Percentiles rank a stretch among this genome's conserved stretches.
phyloP scores from a whole-genome alignment of 73 alveolate species.

The Symbiodinium pilosum region DNA sequence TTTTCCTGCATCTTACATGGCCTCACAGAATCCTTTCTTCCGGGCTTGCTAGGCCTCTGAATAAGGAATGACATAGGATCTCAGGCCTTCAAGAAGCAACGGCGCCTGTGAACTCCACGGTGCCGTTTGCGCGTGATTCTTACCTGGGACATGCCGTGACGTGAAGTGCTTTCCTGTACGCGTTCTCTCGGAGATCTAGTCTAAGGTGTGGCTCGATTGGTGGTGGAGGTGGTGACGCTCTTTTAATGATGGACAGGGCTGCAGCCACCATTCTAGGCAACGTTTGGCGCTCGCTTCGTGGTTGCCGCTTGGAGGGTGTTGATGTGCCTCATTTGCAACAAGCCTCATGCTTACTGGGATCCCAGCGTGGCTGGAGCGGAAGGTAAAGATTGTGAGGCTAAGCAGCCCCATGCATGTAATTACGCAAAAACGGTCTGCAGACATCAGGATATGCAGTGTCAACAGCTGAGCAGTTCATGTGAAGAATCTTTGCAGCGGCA shows the following conservation, averaged over 20 bases:
- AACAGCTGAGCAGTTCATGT: no score
- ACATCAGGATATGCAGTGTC: no score
- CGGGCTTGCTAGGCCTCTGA: not conserved
- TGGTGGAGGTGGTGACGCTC: constrained; percentile 73
- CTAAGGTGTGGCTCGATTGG: constrained; percentile 78
- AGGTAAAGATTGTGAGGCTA: no score
- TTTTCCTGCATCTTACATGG: not conserved
- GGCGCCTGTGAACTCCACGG: constrained; percentile 34
- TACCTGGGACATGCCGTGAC: not conserved
- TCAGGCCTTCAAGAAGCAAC: constrained; percentile 41
- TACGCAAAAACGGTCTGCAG: no score
- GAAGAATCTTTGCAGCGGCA: no score
- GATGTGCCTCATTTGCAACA: constrained; percentile 1
- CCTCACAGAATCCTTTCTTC: not conserved
- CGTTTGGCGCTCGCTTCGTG: constrained; percentile 15
- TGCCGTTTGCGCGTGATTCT: not conserved
- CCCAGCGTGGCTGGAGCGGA: not conserved
- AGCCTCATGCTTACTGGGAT: not conserved
- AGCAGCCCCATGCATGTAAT: no score
- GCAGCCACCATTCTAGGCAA: constrained; percentile 9
- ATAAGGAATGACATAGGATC: not conserved
- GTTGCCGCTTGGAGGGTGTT: constrained; percentile 30
- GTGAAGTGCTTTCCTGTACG: no score
- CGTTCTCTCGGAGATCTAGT: not conserved
- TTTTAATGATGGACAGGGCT: constrained; percentile 56